phyloP scores from a whole-genome alignment of 176 grass and related monocot genomes.

The Urochloa ruziziensis region DNA sequence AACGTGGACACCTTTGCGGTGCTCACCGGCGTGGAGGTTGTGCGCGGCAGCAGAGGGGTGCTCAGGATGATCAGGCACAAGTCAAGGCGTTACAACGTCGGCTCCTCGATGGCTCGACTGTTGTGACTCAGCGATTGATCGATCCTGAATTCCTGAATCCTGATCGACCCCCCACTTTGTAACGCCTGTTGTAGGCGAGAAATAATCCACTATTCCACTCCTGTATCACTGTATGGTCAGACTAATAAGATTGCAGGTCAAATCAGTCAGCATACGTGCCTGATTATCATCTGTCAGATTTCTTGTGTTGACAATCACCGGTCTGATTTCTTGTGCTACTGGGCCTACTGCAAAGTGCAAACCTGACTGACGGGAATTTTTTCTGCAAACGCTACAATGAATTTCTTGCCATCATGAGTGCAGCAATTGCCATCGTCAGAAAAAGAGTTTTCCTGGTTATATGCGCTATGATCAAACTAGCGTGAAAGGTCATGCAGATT shows the following conservation, averaged over 20 bases:
- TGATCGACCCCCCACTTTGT: background rate
- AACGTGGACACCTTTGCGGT: background rate
- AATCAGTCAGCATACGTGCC: background rate
- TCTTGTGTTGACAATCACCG: background rate
- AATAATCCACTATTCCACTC: background rate
- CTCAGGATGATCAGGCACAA: conserved; percentile 14
- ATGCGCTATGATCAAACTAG: background rate
- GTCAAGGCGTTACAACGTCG: background rate
- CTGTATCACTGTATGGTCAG: background rate
- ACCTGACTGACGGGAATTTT: background rate
- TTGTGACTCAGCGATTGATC: background rate
- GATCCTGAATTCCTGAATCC: background rate
- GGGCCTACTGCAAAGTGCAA: no score
- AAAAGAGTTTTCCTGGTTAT: background rate
- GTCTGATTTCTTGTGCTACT: background rate
- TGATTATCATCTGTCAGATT: background rate
- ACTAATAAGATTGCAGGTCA: background rate
- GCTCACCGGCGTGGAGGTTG: background rate
- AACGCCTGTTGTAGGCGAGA: background rate
- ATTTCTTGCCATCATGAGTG: background rate
- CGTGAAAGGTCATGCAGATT: background rate
- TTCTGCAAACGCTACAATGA: background rate
- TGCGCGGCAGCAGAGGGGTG: background rate
- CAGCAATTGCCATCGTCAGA: background rate
- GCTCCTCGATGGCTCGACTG: background rate